Percentiles rank a stretch among this genome's conserved stretches.
phyloP scores from a whole-genome alignment of 208 protist species.

The Herpetomonas tarakana region DNA sequence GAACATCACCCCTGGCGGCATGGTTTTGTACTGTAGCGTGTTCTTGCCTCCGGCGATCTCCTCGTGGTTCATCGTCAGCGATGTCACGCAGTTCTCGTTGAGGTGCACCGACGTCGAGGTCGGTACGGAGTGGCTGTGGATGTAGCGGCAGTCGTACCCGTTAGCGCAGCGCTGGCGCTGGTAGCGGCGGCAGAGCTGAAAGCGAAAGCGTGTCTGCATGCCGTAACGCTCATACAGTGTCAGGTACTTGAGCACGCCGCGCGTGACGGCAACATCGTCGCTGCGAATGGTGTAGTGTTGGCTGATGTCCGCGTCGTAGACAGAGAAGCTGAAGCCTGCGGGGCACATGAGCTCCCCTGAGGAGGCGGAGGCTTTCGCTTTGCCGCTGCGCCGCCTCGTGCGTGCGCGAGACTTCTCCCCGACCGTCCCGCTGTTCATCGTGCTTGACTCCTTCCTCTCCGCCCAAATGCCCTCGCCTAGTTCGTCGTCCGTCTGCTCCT shows the following conservation, averaged over 20 bases:
- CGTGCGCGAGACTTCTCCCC: too few relatives aligned
- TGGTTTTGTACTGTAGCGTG: slow-evolving; percentile 37
- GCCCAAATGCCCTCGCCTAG: too few relatives aligned
- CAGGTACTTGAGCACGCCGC: slow-evolving; percentile 56
- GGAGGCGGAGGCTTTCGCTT: too few relatives aligned
- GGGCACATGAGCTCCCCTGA: slow-evolving; percentile 38
- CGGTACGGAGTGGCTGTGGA: slow-evolving; percentile 41
- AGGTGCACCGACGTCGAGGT: slow-evolving; percentile 47
- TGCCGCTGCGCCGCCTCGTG: too few relatives aligned
- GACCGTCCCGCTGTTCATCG: too few relatives aligned
- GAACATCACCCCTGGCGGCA: slow-evolving; percentile 43
- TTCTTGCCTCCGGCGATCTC: slow-evolving; percentile 52
- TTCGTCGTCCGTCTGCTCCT: too few relatives aligned
- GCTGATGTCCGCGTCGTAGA: slow-evolving; percentile 51
- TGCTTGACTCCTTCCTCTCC: too few relatives aligned
- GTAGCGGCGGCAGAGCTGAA: slow-evolving; percentile 65
- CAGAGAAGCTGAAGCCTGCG: slow-evolving; percentile 32
- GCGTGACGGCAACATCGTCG: slow-evolving; percentile 52
- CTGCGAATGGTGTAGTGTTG: slow-evolving; percentile 56
- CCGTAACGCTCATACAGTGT: slow-evolving; percentile 40
- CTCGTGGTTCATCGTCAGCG: slow-evolving; percentile 14
- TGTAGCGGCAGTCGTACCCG: slow-evolving; percentile 49
- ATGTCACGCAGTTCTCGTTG: slow-evolving; percentile 60
- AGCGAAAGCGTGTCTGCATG: slow-evolving; percentile 54
- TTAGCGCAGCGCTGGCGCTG: slow-evolving; percentile 32